Evolutionary conservation across 306 rosid genomes (phyloP), one percentile per base, ranked within the genome.

Genomic region (Cucurbita argyrosperma): DNA sequence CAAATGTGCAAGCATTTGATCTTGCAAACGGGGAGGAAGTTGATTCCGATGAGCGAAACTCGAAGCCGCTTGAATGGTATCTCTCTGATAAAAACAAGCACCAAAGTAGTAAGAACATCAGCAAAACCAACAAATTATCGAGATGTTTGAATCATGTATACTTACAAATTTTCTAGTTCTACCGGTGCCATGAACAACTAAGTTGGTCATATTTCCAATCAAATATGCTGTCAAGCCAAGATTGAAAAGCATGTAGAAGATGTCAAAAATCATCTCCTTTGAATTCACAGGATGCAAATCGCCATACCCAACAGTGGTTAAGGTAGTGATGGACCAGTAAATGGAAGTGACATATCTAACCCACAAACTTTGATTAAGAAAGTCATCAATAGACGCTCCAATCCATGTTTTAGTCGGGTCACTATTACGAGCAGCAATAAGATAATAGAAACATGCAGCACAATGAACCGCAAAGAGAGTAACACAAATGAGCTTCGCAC

Each of bases 121-220:
- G 14, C 50, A 42, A 65, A 65, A 11, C 13, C 51, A 11, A 47
- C 51, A 47, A 47, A 47, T 47, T 47, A 47, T 47, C 51, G 3
- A 47, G 15, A 47, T 47, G 15, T 47, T 47, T 47, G 12, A 47
- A 47, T 12, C 2, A 47, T 10, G 12, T 47, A 51, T 47, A 83
- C 99, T 94, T 70, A 91, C 99, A 75, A 91, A 95, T 82, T 76
- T 80, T 79, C 97, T 84, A 10, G 97, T 95, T 55, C 96, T 80
- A 78, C 99, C 88, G 55, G 96, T 95, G 75, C 90, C 96, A 12
- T 95, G 95, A 79, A 95, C 99, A 61, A 95, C 90, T 79, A 95
- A 87, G 82, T 95, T 91, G 79, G 97, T 95, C 97, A 95, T 95
- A 40, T 95, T 95, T 80, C 99, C 99, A 54, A 95, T 95, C 83